Evolutionary conservation across 2,329 filamentous ascomycete species (phyloP).

Genomic region (Colletotrichum higginsianum): DNA sequence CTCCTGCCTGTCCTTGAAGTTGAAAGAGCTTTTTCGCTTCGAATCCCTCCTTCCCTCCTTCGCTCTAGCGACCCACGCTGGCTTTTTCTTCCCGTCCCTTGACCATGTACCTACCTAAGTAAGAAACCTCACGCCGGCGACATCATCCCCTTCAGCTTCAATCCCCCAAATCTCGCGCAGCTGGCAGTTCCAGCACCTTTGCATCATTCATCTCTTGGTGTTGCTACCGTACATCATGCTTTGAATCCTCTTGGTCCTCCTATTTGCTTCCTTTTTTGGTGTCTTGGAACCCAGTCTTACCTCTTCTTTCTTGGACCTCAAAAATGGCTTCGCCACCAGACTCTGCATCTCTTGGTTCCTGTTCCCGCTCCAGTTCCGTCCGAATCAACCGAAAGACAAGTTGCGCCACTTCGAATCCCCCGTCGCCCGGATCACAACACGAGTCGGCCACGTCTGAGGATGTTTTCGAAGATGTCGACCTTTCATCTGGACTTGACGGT

Average conservation of each 20-base stretch:
- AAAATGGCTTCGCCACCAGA: slow-evolving; percentile 53
- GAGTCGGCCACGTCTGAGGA: slow-evolving; percentile 45
- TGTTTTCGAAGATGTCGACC: slow-evolving; percentile 52
- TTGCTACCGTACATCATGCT: slow-evolving; percentile 55
- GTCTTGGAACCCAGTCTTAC: slow-evolving; percentile 60
- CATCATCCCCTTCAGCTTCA: slow-evolving; percentile 37
- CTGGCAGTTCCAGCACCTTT: slow-evolving; percentile 32
- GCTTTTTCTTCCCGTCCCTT: slow-evolving; percentile 33
- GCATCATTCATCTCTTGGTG: slow-evolving; percentile 41
- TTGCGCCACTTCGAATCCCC: slow-evolving; percentile 54
- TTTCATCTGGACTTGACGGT: slow-evolving; percentile 46
- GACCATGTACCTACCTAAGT: slow-evolving; percentile 3
- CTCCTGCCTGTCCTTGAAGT: slow-evolving; percentile 2
- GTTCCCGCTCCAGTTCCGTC: slow-evolving; percentile 55
- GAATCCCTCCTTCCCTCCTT: slow-evolving; percentile 36
- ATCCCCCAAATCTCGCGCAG: slow-evolving; percentile 19
- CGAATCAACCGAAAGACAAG: slow-evolving; percentile 56
- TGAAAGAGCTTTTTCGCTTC: slow-evolving; percentile 37
- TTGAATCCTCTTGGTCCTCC: slow-evolving; percentile 50
- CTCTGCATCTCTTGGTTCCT: slow-evolving; percentile 49
- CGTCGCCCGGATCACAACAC: slow-evolving; percentile 43
- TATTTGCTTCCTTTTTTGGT: slow-evolving; percentile 55
- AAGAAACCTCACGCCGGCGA: slow-evolving; percentile 27
- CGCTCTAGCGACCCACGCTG: slow-evolving; percentile 34
- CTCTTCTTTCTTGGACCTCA: slow-evolving; percentile 48